Base-by-base conservation (phyloP, 805 yeast genomes). In the Torulaspora microellipsoides region DNA sequence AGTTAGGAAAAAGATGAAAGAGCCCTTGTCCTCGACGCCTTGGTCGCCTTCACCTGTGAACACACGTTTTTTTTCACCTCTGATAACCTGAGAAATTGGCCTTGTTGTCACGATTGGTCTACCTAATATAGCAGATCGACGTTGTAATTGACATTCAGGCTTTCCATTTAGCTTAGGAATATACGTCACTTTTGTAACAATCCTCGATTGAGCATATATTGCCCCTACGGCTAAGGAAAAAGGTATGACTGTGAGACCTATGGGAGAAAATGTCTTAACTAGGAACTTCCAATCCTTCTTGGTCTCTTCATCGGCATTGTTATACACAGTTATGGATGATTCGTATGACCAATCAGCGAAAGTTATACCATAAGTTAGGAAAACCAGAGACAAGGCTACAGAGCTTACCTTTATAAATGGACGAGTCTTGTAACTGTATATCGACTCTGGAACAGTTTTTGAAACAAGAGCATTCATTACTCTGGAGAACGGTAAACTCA, bases 21-120 rank as follows among this genome's bases (percentile, higher is more conserved):
- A 54, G 3, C 54, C 49, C 27, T 49, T 53, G 45, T 62, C 65
- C n/a, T 60, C 65, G 17, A 60, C 48, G 11, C 65, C 64, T 35
- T 59, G 63, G 1, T 41, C 15, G 7, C 67, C 66, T 3, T 40
- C 47, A 1, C 67, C 66, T 1, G 67, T 62, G 31, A 48, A 62
- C 8, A 59, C 56, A 15, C 49, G 47, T 8, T 51, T 50, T 34
- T 40, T 49, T 6, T 42, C 43, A 25, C 42, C 46, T 36, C 58
- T 54, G n/a, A 35, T 48, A 14, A 60, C 42, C 3, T 49, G 42
- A 14, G 42, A 34, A 20, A 62, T 17, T 2, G 50, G 46, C 29
- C 54, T 48, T 3, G 38, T 37, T 4, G 42, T 23, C 6, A 37
- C 32, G 6, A 58, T 40, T 9, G 52, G 48, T 34, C 52, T 49